phyloP scores from a whole-genome alignment of 176 grass and related monocot genomes.

The Eremochloa ophiuroides region DNA sequence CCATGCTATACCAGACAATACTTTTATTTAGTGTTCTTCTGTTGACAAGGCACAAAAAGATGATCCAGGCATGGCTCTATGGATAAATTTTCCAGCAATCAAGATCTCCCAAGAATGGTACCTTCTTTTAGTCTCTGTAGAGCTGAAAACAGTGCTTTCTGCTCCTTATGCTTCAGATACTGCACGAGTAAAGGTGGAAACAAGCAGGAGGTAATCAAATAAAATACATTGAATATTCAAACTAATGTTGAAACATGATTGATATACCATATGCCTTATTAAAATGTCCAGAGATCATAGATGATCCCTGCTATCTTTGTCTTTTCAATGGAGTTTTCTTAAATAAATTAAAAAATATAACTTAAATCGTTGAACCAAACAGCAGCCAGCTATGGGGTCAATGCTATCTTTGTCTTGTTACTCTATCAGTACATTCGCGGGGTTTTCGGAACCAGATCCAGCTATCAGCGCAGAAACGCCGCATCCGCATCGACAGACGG shows the following conservation, averaged over 20 bases:
- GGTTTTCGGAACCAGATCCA: neutral
- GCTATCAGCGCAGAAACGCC: neutral
- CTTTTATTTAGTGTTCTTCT: neutral
- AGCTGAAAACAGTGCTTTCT: constrained; percentile 58
- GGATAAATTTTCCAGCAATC: neutral
- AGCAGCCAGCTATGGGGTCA: neutral
- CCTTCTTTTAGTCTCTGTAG: constrained; percentile 78
- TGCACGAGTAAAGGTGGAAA: constrained; percentile 24
- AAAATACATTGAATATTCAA: neutral
- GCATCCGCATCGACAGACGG: neutral
- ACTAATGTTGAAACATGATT: neutral
- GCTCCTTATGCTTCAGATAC: constrained; percentile 39
- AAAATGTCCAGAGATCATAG: constrained; percentile 2
- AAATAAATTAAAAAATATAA: neutral
- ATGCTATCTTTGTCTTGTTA: no score
- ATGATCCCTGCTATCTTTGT: neutral
- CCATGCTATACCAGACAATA: neutral
- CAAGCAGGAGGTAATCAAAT: neutral
- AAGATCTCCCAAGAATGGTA: constrained; percentile 14
- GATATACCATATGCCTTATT: neutral
- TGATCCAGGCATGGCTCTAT: neutral
- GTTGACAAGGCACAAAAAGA: neutral
- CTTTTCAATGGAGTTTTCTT: neutral
- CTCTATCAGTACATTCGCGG: neutral
- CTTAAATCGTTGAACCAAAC: neutral